Percentiles rank a stretch among this genome's conserved stretches.
phyloP scores from a whole-genome alignment of 169 alveolate genomes.

The Cryptosporidium ryanae region DNA sequence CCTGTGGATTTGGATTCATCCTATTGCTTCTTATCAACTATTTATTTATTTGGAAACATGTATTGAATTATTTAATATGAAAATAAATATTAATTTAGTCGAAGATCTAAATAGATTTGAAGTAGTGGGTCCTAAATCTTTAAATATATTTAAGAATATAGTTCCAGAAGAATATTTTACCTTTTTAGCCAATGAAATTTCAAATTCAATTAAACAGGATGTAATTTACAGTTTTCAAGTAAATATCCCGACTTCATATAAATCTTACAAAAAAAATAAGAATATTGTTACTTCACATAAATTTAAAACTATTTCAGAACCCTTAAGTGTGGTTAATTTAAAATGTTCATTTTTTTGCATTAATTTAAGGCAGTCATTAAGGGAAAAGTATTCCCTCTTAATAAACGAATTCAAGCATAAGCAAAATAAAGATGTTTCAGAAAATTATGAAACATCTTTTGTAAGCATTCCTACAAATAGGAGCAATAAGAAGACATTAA shows the following conservation, averaged over 20 bases:
- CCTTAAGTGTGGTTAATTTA: neutral
- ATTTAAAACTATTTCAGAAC: neutral
- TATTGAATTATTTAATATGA: slow-evolving; percentile 1
- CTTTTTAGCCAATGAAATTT: neutral
- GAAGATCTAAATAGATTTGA: slow-evolving; percentile 66
- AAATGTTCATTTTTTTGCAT: slow-evolving; percentile 29
- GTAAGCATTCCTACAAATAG: neutral
- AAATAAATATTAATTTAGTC: slow-evolving; percentile 3
- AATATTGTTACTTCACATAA: neutral
- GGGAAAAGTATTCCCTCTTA: slow-evolving; percentile 1
- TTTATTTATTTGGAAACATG: slow-evolving; percentile 52
- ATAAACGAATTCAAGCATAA: neutral
- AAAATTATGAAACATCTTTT: neutral
- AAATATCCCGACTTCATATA: slow-evolving; percentile 17
- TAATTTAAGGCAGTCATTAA: slow-evolving; percentile 3
- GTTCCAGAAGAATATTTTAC: neutral
- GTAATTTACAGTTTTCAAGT: slow-evolving; percentile 8
- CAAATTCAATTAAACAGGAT: neutral
- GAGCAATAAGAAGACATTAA: slow-evolving; percentile 19
- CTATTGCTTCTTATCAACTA: slow-evolving; percentile 51
- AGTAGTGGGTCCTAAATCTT: slow-evolving; percentile 43
- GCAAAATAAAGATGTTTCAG: neutral
- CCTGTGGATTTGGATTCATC: slow-evolving; percentile 67
- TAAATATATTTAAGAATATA: neutral
- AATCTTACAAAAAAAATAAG: neutral